phyloP scores from a whole-genome alignment of 768 basidiomycete genomes.

The Coprinopsis cinerea region DNA sequence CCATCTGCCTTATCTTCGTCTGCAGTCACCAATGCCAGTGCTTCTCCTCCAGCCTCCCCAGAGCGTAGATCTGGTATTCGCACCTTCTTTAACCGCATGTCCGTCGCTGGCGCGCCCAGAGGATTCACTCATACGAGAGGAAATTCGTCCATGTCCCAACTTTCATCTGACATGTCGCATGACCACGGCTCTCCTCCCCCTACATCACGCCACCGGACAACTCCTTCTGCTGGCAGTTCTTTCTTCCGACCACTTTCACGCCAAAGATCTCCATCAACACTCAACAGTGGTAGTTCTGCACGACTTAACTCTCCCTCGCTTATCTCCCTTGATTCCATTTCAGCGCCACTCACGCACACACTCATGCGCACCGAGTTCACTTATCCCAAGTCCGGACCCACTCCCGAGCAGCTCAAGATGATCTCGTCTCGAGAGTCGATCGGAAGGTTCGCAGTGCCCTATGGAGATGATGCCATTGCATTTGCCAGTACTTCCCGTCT shows the following conservation, averaged over 20 bases:
- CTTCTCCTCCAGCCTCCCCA: constrained; percentile 15
- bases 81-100: constrained; percentile 36
- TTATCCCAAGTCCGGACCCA: constrained; percentile 58
- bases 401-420: constrained; percentile 58
- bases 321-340: constrained; percentile 71
- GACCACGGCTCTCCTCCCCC: constrained; percentile 8
- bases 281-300: constrained; percentile 24
- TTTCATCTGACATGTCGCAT: constrained; percentile 18
- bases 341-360: constrained; percentile 72
- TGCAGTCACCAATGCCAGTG: background rate
- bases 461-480: constrained; percentile 67
- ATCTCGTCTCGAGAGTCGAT: constrained; percentile 65
- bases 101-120: constrained; percentile 20
- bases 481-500: constrained; percentile 43
- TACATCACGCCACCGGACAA: constrained; percentile 27
- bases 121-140: constrained; percentile 23
- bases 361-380: constrained; percentile 63
- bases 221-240: constrained; percentile 24
- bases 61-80: constrained; percentile 43
- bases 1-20: background rate
- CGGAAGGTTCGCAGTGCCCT: constrained; percentile 68
- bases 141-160: constrained; percentile 25
- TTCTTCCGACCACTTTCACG: constrained; percentile 45
- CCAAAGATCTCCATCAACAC: constrained; percentile 37
- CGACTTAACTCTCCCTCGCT: constrained; percentile 58